These are phyloP conservation scores for Solanum boliviense DNA, from an alignment of 257 asterid genomes.

Conservation along the genomic window DNA sequence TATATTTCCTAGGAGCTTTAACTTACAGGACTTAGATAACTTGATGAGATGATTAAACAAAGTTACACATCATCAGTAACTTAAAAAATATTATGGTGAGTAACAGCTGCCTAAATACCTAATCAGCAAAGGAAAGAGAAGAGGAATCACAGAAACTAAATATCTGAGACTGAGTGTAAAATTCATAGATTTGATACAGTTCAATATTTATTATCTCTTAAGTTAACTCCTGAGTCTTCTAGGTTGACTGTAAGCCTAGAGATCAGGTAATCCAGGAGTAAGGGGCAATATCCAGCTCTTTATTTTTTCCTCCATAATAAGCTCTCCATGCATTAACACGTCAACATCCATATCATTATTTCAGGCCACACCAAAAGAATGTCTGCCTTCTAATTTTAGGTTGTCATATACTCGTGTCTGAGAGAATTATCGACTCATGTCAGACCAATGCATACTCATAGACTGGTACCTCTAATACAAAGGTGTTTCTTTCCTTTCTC, in stretches of 20 bases:
- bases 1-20: not conserved
- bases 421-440: not conserved
- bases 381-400: not conserved
- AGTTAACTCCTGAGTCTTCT: not conserved
- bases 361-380: not conserved
- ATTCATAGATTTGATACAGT: not conserved
- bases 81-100: not conserved
- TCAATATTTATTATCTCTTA: not conserved
- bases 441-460: not conserved
- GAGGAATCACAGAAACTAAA: not conserved
- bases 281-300: not conserved
- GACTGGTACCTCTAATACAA: not conserved
- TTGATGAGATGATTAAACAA: not conserved
- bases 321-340: not conserved
- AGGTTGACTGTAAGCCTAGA: not conserved
- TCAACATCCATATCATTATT: not conserved
- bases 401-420: not conserved
- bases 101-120: not conserved
- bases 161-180: not conserved
- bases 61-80: not conserved
- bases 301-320: not conserved
- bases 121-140: not conserved
- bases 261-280: not conserved
- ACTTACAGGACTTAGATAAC: not conserved
- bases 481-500: not conserved